Conservation (phyloP, 345 rosid species). For the Mangifera indica region DNA sequence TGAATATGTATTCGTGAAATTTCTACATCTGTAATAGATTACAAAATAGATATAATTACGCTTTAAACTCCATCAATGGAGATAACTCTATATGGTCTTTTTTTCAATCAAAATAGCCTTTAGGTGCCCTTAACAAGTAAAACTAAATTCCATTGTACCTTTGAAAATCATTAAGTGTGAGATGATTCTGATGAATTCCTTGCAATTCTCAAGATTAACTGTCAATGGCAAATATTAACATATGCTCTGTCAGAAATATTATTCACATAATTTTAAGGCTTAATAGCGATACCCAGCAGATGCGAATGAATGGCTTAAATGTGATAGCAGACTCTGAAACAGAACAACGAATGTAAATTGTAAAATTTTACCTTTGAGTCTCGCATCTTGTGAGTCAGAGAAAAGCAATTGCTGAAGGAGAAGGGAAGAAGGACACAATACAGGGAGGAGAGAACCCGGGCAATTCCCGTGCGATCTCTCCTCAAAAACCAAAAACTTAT, state of each 20-base stretch:
- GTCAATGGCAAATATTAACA: slow-evolving; percentile 9
- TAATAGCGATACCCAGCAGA: not conserved
- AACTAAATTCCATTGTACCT: slow-evolving; percentile 1
- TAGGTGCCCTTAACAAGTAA: not conserved
- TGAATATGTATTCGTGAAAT: too few relatives aligned
- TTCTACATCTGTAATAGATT: not conserved
- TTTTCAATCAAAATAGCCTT: not conserved
- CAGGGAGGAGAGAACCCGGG: slow-evolving; percentile 80
- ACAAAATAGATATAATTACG: too few relatives aligned
- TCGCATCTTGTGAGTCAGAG: slow-evolving; percentile 30
- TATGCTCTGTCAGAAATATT: not conserved
- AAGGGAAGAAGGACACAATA: slow-evolving; percentile 5
- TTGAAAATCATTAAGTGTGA: slow-evolving; percentile 4
- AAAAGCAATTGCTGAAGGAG: slow-evolving; percentile 34
- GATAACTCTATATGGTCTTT: too few relatives aligned
- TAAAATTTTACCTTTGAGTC: slow-evolving; percentile 22
- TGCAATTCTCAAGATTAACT: not conserved
- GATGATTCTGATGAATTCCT: slow-evolving; percentile 9
- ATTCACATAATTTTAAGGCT: not conserved
- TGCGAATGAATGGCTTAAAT: not conserved
- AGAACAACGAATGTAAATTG: not conserved
- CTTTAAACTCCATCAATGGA: too few relatives aligned
- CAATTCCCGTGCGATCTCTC: slow-evolving; percentile 84
- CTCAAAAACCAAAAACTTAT: slow-evolving; percentile 46
- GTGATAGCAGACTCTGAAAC: not conserved